phyloP scores from a whole-genome alignment of 768 basidiomycete species.

The Mycena haematopus region DNA sequence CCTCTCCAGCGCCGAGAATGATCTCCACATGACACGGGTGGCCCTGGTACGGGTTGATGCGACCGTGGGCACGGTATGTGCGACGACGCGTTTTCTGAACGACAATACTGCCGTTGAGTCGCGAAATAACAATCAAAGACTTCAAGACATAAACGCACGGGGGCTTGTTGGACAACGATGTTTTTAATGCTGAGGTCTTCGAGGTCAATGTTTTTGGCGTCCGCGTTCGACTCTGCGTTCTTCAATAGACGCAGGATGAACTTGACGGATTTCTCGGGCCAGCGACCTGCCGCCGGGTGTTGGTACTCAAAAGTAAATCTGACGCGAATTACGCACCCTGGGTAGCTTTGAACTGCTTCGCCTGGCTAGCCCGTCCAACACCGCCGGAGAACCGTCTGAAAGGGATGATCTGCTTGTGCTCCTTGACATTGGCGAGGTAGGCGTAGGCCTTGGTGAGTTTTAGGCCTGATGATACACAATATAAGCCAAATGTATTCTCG shows the following conservation, averaged over 20 bases:
- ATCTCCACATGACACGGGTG: constrained; percentile 97
- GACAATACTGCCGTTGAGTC: constrained; percentile 14
- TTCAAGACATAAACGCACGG: constrained; percentile 60
- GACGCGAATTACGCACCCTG: constrained; percentile 68
- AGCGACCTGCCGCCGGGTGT: constrained; percentile 76
- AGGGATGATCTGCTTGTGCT: constrained; percentile 96
- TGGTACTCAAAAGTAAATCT: not conserved
- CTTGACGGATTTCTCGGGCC: constrained; percentile 99
- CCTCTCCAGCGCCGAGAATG: constrained; percentile 80
- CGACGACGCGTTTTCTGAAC: constrained; percentile 95
- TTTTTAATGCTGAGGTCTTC: constrained; percentile 95
- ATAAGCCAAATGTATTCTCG: not conserved
- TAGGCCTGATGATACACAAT: constrained; percentile 62
- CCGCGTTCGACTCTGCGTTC: constrained; percentile 99
- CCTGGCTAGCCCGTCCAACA: constrained; percentile 93
- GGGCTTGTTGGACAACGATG: constrained; percentile 98
- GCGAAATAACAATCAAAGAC: not conserved
- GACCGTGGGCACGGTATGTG: constrained; percentile 97
- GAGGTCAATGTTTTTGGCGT: constrained; percentile 93
- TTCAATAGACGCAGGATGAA: constrained; percentile 94
- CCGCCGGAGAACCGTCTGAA: constrained; percentile 96
- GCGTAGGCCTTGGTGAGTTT: constrained; percentile 93
- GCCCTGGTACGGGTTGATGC: constrained; percentile 99
- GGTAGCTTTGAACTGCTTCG: constrained; percentile 95
- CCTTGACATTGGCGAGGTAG: constrained; percentile 92